Conservation (phyloP, 345 rosid species). For the Lepidium didymum region DNA sequence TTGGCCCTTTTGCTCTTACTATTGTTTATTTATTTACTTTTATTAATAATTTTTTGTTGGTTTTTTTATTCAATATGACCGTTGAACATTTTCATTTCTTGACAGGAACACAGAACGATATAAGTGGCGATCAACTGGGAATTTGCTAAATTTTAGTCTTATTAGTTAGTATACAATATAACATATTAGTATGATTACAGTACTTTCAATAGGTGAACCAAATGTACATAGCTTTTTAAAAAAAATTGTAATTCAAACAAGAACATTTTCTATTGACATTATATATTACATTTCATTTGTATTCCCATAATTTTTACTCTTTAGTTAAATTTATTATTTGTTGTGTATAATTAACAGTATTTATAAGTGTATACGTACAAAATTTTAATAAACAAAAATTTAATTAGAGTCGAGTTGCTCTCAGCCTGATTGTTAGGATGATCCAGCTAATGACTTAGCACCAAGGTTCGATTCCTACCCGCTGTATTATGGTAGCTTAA, state of each 20-base stretch:
- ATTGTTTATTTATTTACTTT: background rate
- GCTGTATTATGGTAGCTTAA: no score
- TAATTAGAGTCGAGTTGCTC: no score
- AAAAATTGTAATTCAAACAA: background rate
- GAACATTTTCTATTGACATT: background rate
- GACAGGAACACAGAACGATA: constrained; percentile 1
- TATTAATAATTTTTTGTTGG: background rate
- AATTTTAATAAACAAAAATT: no score
- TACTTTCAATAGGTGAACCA: background rate
- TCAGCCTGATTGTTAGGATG: no score
- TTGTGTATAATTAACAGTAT: no score
- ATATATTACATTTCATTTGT: background rate
- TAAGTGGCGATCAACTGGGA: background rate
- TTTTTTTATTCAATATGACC: background rate
- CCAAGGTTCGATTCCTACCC: no score
- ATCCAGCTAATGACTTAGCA: no score
- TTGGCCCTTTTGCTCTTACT: background rate
- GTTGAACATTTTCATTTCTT: constrained; percentile 12
- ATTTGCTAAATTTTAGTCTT: background rate
- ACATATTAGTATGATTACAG: background rate
- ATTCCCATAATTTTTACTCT: no score
- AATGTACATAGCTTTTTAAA: background rate
- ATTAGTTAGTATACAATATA: background rate
- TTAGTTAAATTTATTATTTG: background rate
- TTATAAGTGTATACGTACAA: no score